A percentile compares a stretch with the other conserved stretches of the same genome.
Evolutionary conservation across 805 yeast species (phyloP).

Genomic region (Cyberlindnera xylosilytica): DNA sequence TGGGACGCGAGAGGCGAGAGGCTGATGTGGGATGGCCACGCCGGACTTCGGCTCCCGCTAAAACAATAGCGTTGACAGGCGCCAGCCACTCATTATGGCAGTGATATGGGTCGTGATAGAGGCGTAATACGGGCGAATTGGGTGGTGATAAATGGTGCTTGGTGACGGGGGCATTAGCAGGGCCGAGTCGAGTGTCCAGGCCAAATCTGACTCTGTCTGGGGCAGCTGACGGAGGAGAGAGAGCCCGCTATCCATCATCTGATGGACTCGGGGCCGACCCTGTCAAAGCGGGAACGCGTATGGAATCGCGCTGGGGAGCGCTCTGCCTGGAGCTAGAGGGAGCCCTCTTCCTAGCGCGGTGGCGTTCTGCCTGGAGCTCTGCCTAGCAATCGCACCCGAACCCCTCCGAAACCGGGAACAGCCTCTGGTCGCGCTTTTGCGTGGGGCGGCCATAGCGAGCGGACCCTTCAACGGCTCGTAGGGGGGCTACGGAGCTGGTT

Average conservation of each 20-base stretch:
- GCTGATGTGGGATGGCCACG: too few species aligned
- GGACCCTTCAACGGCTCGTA: too few species aligned
- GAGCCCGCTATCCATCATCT: conserved; percentile 10
- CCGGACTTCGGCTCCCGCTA: background rate
- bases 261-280: conserved; percentile 16
- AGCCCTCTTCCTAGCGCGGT: too few species aligned
- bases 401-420: conserved; percentile 9
- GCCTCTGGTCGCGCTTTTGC: background rate
- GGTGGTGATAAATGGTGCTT: too few species aligned
- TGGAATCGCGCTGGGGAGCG: background rate
- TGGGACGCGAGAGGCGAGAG: too few species aligned
- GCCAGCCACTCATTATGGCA: conserved; percentile 1
- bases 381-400: conserved; percentile 5
- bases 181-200: too few species aligned
- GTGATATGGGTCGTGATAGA: too few species aligned
- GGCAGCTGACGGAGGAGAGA: too few species aligned
- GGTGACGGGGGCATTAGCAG: too few species aligned
- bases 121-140: too few species aligned
- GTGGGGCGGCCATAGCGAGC: background rate
- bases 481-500: too few species aligned
- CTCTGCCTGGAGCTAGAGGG: background rate
- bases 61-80: background rate
- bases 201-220: too few species aligned
- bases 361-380: conserved; percentile 1
- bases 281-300: background rate